A percentile compares a stretch with the other conserved stretches of the same genome.
Conservation (phyloP, 1,284 basidiomycete species). For the Apiotrichum brassicae region DNA sequence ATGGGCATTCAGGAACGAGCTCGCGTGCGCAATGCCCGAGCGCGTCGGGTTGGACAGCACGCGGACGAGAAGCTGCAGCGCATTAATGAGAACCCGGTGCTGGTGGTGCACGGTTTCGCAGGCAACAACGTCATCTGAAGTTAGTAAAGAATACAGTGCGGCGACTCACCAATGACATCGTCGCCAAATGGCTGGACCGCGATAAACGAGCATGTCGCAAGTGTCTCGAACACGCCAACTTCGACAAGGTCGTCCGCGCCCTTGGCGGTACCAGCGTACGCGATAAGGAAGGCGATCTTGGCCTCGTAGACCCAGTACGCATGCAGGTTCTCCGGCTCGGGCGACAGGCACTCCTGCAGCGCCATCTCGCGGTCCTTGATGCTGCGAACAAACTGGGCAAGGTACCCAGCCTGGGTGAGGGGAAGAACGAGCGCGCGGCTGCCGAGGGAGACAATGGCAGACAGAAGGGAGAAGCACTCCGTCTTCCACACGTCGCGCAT, state of each 20-base stretch:
- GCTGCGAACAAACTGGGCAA: slow-evolving; percentile 74
- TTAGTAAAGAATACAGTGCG: too few species aligned
- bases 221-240: slow-evolving; percentile 65
- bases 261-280: slow-evolving; percentile 70
- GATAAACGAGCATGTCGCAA: slow-evolving; percentile 81
- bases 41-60: slow-evolving; percentile 23
- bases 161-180: slow-evolving; percentile 64
- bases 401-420: slow-evolving; percentile 68
- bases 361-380: slow-evolving; percentile 75
- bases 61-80: slow-evolving; percentile 33
- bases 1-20: slow-evolving; percentile 51
- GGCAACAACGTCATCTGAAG: slow-evolving; percentile 14
- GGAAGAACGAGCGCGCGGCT: slow-evolving; percentile 56
- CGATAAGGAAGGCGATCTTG: slow-evolving; percentile 79
- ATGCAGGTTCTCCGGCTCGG: slow-evolving; percentile 87
- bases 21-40: slow-evolving; percentile 33
- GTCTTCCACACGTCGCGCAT: slow-evolving; percentile 96
- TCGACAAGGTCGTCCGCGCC: slow-evolving; percentile 84
- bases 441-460: slow-evolving; percentile 53
- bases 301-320: slow-evolving; percentile 91
- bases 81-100: slow-evolving; percentile 33
- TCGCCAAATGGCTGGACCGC: slow-evolving; percentile 74
- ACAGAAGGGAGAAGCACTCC: slow-evolving; percentile 56
- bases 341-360: slow-evolving; percentile 73
- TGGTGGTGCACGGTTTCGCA: slow-evolving; percentile 29